These are phyloP conservation scores for Glutinoglossum americanum DNA, from an alignment of 495 filamentous ascomycete genomes.

Conservation along the genomic window DNA sequence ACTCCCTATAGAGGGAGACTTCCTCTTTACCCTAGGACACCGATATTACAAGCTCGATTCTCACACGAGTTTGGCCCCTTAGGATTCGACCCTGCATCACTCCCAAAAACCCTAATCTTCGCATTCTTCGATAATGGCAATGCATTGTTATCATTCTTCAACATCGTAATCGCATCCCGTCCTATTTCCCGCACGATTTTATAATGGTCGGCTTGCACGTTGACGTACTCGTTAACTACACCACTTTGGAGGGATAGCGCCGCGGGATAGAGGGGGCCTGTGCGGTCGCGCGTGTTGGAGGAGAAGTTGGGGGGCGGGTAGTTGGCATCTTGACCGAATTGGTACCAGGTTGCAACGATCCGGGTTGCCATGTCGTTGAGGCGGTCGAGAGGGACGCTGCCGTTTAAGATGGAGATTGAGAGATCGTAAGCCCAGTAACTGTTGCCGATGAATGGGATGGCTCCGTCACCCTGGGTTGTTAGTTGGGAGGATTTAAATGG, in stretches of 20 bases:
- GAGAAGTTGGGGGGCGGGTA: conserved; percentile 72
- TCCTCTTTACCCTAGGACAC: conserved; percentile 53
- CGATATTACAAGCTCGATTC: conserved; percentile 67
- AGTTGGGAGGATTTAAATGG: neutral
- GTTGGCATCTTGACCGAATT: conserved; percentile 55
- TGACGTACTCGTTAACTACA: conserved; percentile 55
- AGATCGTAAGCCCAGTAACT: conserved; percentile 57
- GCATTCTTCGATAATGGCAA: conserved; percentile 29
- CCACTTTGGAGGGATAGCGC: conserved; percentile 32
- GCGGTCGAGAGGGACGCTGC: conserved; percentile 61
- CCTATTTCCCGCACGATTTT: conserved; percentile 52
- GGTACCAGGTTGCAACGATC: conserved; percentile 83
- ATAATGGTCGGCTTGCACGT: conserved; percentile 47
- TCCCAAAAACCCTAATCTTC: conserved; percentile 58
- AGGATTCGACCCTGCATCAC: conserved; percentile 63
- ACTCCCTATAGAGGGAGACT: conserved; percentile 8
- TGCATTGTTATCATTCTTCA: conserved; percentile 49
- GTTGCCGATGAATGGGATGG: conserved; percentile 81
- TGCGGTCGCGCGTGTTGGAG: conserved; percentile 56
- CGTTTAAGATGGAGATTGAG: conserved; percentile 58
- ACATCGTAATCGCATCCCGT: conserved; percentile 61
- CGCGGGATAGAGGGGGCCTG: conserved; percentile 42
- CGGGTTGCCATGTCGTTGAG: conserved; percentile 86
- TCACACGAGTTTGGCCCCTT: conserved; percentile 63
- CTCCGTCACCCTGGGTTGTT: conserved; percentile 41